Evolutionary conservation across 1,284 basidiomycete genomes (phyloP).

Genomic region (Tremellales sp.): DNA sequence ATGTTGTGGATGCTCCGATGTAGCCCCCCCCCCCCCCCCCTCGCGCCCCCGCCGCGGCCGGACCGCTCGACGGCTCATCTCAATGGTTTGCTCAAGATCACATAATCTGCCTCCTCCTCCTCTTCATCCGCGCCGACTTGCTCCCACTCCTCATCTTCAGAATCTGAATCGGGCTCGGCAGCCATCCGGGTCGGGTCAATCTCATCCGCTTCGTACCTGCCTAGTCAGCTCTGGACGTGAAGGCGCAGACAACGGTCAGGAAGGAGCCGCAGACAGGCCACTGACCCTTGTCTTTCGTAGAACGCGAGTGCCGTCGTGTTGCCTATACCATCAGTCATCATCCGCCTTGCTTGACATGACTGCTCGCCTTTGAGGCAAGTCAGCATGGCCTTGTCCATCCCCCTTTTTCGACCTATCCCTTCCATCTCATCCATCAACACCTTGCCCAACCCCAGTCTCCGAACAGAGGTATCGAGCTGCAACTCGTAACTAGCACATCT

Average conservation of each 20-base stretch:
- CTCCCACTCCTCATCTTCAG: conserved; percentile 10
- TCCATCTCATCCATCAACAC: conserved; percentile 33
- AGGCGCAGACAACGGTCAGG: not conserved
- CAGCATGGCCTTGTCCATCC: conserved; percentile 45
- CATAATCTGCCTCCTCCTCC: conserved; percentile 21
- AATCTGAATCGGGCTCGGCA: conserved; percentile 22
- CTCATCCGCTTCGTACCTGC: conserved; percentile 37
- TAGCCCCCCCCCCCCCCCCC: no score
- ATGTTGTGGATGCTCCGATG: no score
- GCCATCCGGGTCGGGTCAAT: conserved; percentile 42
- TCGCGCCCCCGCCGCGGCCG: no score
- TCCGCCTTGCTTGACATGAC: not conserved
- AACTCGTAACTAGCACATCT: conserved; percentile 43
- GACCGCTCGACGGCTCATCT: not conserved
- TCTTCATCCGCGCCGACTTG: conserved; percentile 1
- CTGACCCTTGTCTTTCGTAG: conserved; percentile 32
- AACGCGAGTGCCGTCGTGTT: conserved; percentile 34
- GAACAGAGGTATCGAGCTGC: conserved; percentile 21
- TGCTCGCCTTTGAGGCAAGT: conserved; percentile 42
- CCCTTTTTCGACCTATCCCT: conserved; percentile 24
- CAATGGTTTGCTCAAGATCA: conserved; percentile 26
- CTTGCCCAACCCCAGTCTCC: conserved; percentile 30
- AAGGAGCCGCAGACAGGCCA: not conserved
- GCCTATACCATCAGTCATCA: conserved; percentile 15
- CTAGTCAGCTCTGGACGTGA: no score